Evolutionary conservation across 768 basidiomycete genomes (phyloP).

Genomic region (Macrolepiota albuminosa): DNA sequence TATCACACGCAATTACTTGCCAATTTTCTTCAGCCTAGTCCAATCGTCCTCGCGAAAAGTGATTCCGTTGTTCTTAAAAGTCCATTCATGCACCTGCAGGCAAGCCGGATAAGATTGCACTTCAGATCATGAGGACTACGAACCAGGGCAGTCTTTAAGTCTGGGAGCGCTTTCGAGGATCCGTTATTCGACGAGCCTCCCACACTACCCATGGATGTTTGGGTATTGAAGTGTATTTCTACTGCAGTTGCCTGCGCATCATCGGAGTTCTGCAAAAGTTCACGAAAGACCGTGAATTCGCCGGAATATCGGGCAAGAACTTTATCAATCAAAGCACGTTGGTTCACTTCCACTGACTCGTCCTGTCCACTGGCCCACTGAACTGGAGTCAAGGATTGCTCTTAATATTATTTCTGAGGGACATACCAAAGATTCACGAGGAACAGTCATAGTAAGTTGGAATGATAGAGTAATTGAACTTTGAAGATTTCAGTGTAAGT

Average conservation of each 20-base stretch:
- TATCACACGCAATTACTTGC: conserved; percentile 28
- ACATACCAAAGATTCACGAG: conserved; percentile 25
- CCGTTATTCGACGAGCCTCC: conserved; percentile 11
- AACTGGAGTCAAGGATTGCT: neutral
- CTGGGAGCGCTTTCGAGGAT: conserved; percentile 35
- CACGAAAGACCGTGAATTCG: conserved; percentile 82
- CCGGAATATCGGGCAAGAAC: conserved; percentile 94
- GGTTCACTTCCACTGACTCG: conserved; percentile 88
- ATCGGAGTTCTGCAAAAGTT: conserved; percentile 94
- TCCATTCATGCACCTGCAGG: conserved; percentile 70
- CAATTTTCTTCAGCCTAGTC: conserved; percentile 86
- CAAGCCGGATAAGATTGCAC: neutral
- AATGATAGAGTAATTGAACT: neutral
- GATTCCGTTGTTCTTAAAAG: conserved; percentile 85
- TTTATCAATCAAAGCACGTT: conserved; percentile 95
- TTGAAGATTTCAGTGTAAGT: neutral
- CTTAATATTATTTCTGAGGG: neutral
- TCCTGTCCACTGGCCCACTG: conserved; percentile 62
- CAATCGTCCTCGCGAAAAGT: conserved; percentile 84
- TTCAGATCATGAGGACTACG: conserved; percentile 14
- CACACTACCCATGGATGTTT: conserved; percentile 35
- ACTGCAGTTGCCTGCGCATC: conserved; percentile 76
- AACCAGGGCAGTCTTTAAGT: conserved; percentile 61
- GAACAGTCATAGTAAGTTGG: conserved; percentile 14
- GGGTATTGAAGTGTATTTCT: conserved; percentile 78